A percentile compares a stretch with the other conserved stretches of the same genome.
phyloP scores from a whole-genome alignment of 139 green algal species.

The Chloropicon primus region DNA sequence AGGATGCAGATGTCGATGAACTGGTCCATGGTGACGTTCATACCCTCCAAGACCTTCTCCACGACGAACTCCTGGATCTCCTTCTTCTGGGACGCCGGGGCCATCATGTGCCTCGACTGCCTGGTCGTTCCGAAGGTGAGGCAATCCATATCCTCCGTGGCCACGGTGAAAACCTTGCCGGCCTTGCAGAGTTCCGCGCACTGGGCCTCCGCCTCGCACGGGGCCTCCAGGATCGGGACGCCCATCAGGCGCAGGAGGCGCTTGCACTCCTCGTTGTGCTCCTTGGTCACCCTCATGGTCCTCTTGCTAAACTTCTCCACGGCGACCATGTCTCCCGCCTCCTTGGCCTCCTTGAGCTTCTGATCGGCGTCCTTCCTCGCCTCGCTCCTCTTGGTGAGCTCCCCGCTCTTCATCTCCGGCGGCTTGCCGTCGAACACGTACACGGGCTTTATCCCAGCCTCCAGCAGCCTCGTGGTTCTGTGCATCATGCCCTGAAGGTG shows the following conservation, averaged over 20 bases:
- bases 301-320: conserved; percentile 95
- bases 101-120: conserved; percentile 85
- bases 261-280: conserved; percentile 96
- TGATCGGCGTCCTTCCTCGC: conserved; percentile 15
- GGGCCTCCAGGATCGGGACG: conserved; percentile 88
- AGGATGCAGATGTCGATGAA: conserved; percentile 99
- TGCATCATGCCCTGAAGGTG: conserved; percentile 93
- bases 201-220: conserved; percentile 87
- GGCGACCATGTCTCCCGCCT: conserved; percentile 64
- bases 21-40: conserved; percentile 55
- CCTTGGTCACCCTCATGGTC: conserved; percentile 59
- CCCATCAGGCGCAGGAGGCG: conserved; percentile 84
- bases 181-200: conserved; percentile 67
- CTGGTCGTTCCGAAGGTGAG: conserved; percentile 82
- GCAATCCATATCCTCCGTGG: conserved; percentile 96
- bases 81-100: conserved; percentile 46
- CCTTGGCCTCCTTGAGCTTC: conserved; percentile 17
- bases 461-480: conserved; percentile 82
- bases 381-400: conserved; percentile 52
- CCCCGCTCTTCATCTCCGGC: conserved; percentile 76
- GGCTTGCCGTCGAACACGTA: conserved; percentile 97
- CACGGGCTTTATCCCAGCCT: conserved; percentile 42
- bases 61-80: conserved; percentile 76
- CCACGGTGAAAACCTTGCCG: conserved; percentile 77
- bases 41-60: conserved; percentile 39